A percentile compares a stretch with the other conserved stretches of the same genome.
Evolutionary conservation across 1,139 yeast genomes (phyloP).

Genomic region (Kodamaea sp.): DNA sequence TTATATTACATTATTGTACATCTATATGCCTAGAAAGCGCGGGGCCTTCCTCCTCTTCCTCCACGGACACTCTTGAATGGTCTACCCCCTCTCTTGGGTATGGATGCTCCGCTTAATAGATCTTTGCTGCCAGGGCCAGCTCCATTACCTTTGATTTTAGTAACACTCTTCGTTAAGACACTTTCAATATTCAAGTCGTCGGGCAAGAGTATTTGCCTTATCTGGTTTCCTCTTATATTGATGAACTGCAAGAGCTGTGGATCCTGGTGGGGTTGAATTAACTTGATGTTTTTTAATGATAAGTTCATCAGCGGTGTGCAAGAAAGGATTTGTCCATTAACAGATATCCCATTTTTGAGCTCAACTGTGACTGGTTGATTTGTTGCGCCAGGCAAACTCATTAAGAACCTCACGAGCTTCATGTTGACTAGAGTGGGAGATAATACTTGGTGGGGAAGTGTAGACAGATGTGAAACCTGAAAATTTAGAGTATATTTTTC

Average conservation of each 20-base stretch:
- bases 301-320: conserved; percentile 95
- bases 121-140: conserved; percentile 39
- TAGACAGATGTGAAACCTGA: too few relatives aligned
- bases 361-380: conserved; percentile 91
- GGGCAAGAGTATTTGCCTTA: conserved; percentile 82
- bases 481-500: too few relatives aligned
- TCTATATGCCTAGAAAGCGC: conserved; percentile 11
- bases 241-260: conserved; percentile 76
- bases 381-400: conserved; percentile 68
- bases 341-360: conserved; percentile 74
- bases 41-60: conserved; percentile 22
- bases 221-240: conserved; percentile 87
- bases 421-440: too few relatives aligned
- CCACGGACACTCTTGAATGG: conserved; percentile 16
- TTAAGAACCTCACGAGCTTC: conserved; percentile 66
- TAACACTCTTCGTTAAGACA: conserved; percentile 51
- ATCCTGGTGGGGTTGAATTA: conserved; percentile 70
- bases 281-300: conserved; percentile 76
- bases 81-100: conserved; percentile 17
- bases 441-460: too few relatives aligned
- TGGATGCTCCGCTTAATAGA: conserved; percentile 10
- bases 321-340: conserved; percentile 57
- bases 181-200: conserved; percentile 85
- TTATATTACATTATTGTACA: not conserved
- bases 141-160: conserved; percentile 41